phyloP scores from a whole-genome alignment of 2,329 filamentous ascomycete species.

The Cucurbitaria berberidis region DNA sequence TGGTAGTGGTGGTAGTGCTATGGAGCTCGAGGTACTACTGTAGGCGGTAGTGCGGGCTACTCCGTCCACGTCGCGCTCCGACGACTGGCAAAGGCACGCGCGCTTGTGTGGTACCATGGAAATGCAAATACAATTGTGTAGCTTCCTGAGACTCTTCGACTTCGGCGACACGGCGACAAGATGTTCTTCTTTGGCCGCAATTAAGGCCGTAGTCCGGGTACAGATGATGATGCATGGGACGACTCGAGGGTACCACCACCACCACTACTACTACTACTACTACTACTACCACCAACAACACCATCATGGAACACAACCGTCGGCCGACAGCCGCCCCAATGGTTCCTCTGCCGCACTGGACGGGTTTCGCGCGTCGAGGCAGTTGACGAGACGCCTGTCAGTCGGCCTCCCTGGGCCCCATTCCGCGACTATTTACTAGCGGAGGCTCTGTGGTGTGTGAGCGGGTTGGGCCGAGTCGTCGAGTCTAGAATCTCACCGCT shows the following conservation, averaged over 20 bases:
- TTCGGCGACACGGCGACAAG: slow-evolving; percentile 25
- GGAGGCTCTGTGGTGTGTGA: slow-evolving; percentile 5
- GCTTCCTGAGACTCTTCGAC: slow-evolving; percentile 23
- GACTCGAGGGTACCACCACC: too few species aligned
- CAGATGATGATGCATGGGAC: slow-evolving; percentile 16
- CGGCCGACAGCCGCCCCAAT: slow-evolving; percentile 18
- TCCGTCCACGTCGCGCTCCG: slow-evolving; percentile 1
- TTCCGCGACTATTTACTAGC: neutral
- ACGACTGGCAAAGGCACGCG: neutral
- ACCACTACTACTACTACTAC: too few species aligned
- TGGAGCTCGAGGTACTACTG: too few species aligned
- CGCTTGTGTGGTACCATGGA: neutral
- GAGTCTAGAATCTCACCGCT: slow-evolving; percentile 14
- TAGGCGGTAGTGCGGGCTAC: slow-evolving; percentile 19
- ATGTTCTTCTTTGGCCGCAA: slow-evolving; percentile 15
- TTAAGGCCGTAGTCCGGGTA: slow-evolving; percentile 16
- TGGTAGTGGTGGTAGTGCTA: neutral
- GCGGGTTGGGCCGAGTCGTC: slow-evolving; percentile 2
- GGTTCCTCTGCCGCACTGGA: slow-evolving; percentile 18
- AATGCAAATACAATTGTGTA: slow-evolving; percentile 12
- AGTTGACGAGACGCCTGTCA: slow-evolving; percentile 31
- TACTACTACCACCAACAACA: neutral
- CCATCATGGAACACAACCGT: slow-evolving; percentile 14
- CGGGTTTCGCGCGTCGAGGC: slow-evolving; percentile 15
- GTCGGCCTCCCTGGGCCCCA: neutral